Evolutionary conservation across 176 grass and related monocot species (phyloP).

Genomic region (Lolium rigidum): DNA sequence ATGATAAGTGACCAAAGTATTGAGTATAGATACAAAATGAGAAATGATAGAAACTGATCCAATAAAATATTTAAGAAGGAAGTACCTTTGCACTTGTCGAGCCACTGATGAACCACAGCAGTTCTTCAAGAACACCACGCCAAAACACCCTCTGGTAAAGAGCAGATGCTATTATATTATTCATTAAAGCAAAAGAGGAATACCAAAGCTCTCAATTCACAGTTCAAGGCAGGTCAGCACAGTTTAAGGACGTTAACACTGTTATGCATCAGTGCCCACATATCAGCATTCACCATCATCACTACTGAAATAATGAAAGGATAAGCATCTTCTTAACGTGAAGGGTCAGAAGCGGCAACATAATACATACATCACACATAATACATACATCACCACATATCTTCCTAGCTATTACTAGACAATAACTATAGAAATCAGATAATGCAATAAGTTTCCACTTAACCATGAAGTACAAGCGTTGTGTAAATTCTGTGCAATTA

Average conservation of each 20-base stretch:
- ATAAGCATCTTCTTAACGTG: background rate
- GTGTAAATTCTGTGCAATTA: background rate
- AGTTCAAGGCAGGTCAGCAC: background rate
- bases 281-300: background rate
- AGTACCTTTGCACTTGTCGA: conserved; percentile 89
- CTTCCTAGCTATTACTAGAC: background rate
- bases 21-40: conserved; percentile 1
- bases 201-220: background rate
- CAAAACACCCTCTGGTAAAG: conserved; percentile 82
- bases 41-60: background rate
- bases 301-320: background rate
- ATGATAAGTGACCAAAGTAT: background rate
- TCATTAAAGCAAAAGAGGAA: conserved; percentile 17
- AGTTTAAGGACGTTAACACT: no score
- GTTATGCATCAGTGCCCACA: background rate
- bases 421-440: background rate
- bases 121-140: conserved; percentile 92
- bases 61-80: background rate
- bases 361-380: background rate
- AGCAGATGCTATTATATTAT: conserved; percentile 29
- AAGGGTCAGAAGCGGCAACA: background rate
- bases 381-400: background rate
- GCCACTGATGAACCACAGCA: conserved; percentile 94
- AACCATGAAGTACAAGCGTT: no score
- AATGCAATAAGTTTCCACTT: background rate